Conservation (phyloP, 2,329 filamentous ascomycete species). For the Clathrospora elynae region DNA sequence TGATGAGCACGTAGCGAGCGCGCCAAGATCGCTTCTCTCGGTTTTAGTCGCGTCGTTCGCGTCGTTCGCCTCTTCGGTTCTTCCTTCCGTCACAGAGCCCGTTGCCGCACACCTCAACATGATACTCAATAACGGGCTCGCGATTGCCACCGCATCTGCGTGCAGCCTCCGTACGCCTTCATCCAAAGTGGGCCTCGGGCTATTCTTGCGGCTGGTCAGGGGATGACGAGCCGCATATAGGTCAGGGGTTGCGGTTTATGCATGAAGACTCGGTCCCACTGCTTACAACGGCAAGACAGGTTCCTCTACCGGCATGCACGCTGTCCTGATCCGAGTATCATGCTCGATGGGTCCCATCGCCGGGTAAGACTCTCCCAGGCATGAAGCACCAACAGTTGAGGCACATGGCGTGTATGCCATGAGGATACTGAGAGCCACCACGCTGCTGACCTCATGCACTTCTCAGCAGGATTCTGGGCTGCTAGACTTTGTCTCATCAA, state of each 20-base stretch:
- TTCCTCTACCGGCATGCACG: constrained; percentile 42
- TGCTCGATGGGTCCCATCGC: constrained; percentile 25
- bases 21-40: constrained; percentile 25
- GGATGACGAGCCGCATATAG: constrained; percentile 49
- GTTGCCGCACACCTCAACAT: too few relatives aligned
- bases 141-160: constrained; percentile 31
- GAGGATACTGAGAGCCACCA: constrained; percentile 11
- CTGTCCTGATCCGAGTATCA: constrained; percentile 40
- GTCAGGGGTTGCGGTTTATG: constrained; percentile 38
- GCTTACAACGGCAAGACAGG: constrained; percentile 45
- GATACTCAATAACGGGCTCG: too few relatives aligned
- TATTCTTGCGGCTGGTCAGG: constrained; percentile 45
- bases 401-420: constrained; percentile 31
- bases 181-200: constrained; percentile 33
- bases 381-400: constrained; percentile 29
- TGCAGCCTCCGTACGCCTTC: constrained; percentile 33
- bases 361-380: constrained; percentile 40
- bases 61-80: too few relatives aligned
- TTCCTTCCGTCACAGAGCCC: too few relatives aligned
- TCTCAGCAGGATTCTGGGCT: constrained; percentile 31
- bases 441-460: constrained; percentile 14
- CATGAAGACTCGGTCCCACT: constrained; percentile 46
- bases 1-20: constrained; percentile 21
- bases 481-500: constrained; percentile 36
- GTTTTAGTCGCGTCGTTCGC: too few relatives aligned